Conservation (phyloP, 1,139 yeast species). For the Kluyveromyces marxianus region DNA sequence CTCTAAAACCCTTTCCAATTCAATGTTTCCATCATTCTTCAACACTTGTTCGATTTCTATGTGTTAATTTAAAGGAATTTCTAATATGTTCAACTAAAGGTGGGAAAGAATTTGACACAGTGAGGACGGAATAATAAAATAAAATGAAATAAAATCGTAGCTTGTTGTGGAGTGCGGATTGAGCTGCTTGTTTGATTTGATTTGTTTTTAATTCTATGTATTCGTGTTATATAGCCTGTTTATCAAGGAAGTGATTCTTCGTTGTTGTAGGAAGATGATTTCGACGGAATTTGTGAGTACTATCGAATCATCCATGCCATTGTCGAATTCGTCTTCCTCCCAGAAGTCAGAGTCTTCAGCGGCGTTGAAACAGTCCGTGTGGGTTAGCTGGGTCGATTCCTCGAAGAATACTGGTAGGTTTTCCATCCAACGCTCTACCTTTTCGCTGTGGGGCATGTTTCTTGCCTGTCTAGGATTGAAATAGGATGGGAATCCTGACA, state of each 20-base stretch:
- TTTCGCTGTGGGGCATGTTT: slow-evolving; percentile 56
- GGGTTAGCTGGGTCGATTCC: slow-evolving; percentile 12
- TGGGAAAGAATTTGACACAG: too few species aligned
- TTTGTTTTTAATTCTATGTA: not conserved
- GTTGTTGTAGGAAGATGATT: slow-evolving; percentile 23
- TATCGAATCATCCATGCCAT: slow-evolving; percentile 7
- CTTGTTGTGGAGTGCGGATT: too few species aligned
- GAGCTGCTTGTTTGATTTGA: not conserved
- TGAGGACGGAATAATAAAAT: too few species aligned
- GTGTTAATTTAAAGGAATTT: too few species aligned
- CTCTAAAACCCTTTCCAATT: not conserved
- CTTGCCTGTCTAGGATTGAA: slow-evolving; percentile 55
- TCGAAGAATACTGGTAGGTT: slow-evolving; percentile 40
- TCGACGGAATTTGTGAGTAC: slow-evolving; percentile 24
- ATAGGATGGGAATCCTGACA: slow-evolving; percentile 31
- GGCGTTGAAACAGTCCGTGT: slow-evolving; percentile 17
- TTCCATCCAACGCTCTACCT: slow-evolving; percentile 54
- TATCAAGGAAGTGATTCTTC: slow-evolving; percentile 25
- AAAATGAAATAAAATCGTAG: too few species aligned
- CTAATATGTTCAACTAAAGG: too few species aligned
- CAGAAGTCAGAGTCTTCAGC: slow-evolving; percentile 21
- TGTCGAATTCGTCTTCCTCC: slow-evolving; percentile 29
- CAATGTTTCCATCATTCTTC: not conserved
- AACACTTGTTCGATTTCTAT: too few species aligned
- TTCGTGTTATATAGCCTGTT: slow-evolving; percentile 17